phyloP scores from a whole-genome alignment of 192 early-diverging fungal genomes.

The Dissophora ornata region DNA sequence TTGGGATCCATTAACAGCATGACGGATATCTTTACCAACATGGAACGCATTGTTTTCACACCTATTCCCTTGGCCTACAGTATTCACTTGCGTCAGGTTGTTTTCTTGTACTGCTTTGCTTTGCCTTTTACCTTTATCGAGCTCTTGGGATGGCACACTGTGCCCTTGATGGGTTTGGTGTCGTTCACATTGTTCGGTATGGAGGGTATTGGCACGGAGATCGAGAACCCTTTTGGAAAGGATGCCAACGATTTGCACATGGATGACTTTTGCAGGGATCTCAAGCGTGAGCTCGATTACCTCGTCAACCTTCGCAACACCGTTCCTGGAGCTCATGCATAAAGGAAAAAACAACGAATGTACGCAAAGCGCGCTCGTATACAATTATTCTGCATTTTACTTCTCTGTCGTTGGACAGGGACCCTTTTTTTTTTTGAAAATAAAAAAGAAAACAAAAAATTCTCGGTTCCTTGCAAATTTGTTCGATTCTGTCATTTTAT shows the following conservation, averaged over 20 bases:
- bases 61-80: constrained; percentile 80
- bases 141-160: constrained; percentile 40
- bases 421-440: background rate
- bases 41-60: constrained; percentile 75
- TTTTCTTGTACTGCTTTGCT: constrained; percentile 54
- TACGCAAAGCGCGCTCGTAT: too few species aligned
- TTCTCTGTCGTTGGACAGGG: background rate
- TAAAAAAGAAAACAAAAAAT: background rate
- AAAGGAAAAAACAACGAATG: constrained; percentile 8
- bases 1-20: constrained; percentile 46
- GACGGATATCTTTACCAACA: constrained; percentile 58
- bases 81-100: constrained; percentile 69
- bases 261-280: constrained; percentile 59
- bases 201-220: constrained; percentile 62
- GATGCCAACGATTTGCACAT: constrained; percentile 63
- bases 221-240: constrained; percentile 66
- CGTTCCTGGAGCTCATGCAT: constrained; percentile 38
- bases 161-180: constrained; percentile 56
- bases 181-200: constrained; percentile 65
- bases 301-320: constrained; percentile 46
- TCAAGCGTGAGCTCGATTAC: constrained; percentile 57
- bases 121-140: constrained; percentile 53
- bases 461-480: too few species aligned
- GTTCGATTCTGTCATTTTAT: background rate
- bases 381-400: background rate